Percentiles rank a stretch among this genome's conserved stretches.
Conservation (phyloP, 441 rosid species). For the Geranium incanum region DNA sequence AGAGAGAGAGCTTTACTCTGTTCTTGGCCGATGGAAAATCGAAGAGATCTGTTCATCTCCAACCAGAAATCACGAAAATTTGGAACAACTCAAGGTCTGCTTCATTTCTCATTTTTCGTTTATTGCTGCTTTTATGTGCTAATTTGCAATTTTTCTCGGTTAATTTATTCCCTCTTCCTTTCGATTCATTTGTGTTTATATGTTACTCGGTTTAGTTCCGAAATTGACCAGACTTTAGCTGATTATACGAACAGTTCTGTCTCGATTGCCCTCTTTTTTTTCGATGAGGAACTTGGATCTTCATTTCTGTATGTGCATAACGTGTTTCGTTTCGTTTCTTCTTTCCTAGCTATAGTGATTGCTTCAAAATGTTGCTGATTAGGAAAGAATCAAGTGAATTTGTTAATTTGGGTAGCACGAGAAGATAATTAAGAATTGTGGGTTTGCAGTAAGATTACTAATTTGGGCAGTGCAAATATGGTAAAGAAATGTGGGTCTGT, state of each 20-base stretch:
- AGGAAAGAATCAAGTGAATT: background rate
- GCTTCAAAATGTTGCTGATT: background rate
- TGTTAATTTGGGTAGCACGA: background rate
- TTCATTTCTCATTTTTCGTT: background rate
- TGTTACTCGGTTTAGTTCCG: background rate
- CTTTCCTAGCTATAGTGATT: background rate
- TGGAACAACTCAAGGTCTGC: background rate
- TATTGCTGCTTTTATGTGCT: background rate
- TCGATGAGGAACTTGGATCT: background rate
- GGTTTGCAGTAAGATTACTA: background rate
- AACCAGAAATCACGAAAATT: background rate
- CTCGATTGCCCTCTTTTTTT: background rate
- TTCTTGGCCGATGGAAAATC: conserved; percentile 1
- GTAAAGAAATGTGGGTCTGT: background rate
- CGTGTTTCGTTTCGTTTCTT: background rate
- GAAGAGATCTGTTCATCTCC: conserved; percentile 6
- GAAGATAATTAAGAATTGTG: background rate
- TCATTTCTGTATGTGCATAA: background rate
- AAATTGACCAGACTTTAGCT: background rate
- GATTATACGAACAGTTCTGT: background rate
- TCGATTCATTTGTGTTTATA: background rate
- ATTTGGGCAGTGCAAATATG: background rate
- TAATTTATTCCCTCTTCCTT: background rate
- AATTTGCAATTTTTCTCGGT: background rate
- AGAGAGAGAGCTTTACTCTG: conserved; percentile 2